These are phyloP conservation scores for Paraconiothyrium sp. DNA, from an alignment of 2,329 filamentous ascomycete genomes.

Conservation along the genomic window DNA sequence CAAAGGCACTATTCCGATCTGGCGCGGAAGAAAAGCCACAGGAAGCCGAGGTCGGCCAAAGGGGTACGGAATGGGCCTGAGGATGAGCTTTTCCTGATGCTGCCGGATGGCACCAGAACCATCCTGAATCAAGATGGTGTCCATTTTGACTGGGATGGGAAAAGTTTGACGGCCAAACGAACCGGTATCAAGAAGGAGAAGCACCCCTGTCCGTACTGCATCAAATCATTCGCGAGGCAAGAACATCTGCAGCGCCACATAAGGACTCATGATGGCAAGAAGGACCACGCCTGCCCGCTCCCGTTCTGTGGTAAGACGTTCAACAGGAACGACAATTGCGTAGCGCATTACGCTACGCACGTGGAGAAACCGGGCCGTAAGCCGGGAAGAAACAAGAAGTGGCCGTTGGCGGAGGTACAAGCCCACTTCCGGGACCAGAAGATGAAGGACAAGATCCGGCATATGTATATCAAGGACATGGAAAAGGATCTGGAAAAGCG, in stretches of 20 bases:
- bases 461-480: constrained; percentile 31
- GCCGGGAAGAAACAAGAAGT: constrained; percentile 37
- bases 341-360: constrained; percentile 45
- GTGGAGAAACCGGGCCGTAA: constrained; percentile 37
- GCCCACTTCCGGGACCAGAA: constrained; percentile 31
- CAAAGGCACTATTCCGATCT: constrained; percentile 7
- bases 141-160: not conserved
- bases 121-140: constrained; percentile 4
- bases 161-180: not conserved
- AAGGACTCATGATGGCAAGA: constrained; percentile 31
- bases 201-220: constrained; percentile 17
- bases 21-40: constrained; percentile 17
- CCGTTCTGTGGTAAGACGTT: constrained; percentile 37
- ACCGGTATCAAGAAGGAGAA: constrained; percentile 2
- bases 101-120: not conserved
- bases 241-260: constrained; percentile 33
- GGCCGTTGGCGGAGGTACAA: constrained; percentile 34
- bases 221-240: constrained; percentile 33
- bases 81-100: not conserved
- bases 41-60: not conserved
- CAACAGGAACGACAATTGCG: constrained; percentile 47
- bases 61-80: not conserved
- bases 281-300: constrained; percentile 37
- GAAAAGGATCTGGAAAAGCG: constrained; percentile 23
- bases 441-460: constrained; percentile 40